phyloP scores from a whole-genome alignment of 306 rosid genomes.

The Inga oerstediana region DNA sequence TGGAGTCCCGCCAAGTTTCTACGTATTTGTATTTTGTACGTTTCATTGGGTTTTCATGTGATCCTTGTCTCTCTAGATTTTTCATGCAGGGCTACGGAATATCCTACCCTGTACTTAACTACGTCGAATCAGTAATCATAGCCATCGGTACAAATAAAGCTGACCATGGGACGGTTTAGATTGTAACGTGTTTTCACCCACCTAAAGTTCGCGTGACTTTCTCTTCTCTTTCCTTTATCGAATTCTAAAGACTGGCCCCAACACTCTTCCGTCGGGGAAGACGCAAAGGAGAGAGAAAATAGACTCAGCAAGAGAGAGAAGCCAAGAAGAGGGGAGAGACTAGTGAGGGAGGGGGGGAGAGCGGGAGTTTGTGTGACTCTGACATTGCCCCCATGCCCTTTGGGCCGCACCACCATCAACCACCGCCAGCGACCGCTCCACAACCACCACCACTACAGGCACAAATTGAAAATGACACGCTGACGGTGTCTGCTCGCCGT shows the following conservation, averaged over 20 bases:
- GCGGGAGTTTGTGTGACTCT: constrained; percentile 15
- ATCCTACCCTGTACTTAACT: constrained; percentile 19
- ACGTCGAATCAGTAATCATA: constrained; percentile 33
- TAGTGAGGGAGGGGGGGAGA: neutral
- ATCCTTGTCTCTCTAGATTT: constrained; percentile 42
- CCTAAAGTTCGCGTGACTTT: constrained; percentile 34
- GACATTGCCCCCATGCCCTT: constrained; percentile 72
- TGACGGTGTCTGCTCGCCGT: constrained; percentile 47
- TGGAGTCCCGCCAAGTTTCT: neutral
- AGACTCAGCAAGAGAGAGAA: constrained; percentile 33
- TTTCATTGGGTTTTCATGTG: constrained; percentile 38
- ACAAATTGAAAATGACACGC: constrained; percentile 47
- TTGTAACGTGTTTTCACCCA: constrained; percentile 30
- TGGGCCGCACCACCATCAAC: constrained; percentile 67
- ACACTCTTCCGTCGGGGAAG: constrained; percentile 29
- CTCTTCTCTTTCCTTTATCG: constrained; percentile 34
- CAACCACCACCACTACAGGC: constrained; percentile 43
- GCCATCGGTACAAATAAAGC: neutral
- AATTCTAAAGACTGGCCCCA: constrained; percentile 30
- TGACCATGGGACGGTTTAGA: constrained; percentile 5
- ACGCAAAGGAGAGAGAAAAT: constrained; percentile 26
- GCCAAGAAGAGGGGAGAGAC: neutral
- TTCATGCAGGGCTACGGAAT: constrained; percentile 24
- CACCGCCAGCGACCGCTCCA: constrained; percentile 42
- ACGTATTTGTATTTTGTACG: constrained; percentile 17